Conservation (phyloP, 2,329 filamentous ascomycete genomes). For the Epichloe hybrida region DNA sequence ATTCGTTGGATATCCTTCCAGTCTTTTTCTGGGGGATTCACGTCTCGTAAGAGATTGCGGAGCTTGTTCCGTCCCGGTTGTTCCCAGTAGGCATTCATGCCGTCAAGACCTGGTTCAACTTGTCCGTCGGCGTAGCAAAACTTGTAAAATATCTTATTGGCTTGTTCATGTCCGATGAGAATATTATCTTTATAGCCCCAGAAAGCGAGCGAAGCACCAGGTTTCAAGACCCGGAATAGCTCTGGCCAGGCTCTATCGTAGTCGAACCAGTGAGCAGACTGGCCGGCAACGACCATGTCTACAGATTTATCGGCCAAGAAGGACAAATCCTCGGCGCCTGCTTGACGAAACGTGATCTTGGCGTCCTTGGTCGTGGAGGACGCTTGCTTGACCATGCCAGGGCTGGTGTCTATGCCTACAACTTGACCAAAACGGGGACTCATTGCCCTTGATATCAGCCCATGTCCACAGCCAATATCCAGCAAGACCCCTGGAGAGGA, state of each 20-base stretch:
- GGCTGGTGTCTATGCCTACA: constrained; percentile 42
- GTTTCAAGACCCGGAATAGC: constrained; percentile 37
- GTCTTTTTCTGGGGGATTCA: constrained; percentile 37
- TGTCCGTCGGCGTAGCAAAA: constrained; percentile 41
- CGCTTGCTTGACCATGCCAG: constrained; percentile 42
- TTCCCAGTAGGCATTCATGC: constrained; percentile 47
- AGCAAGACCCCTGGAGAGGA: constrained; percentile 23
- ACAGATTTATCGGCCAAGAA: constrained; percentile 35
- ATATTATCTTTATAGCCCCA: constrained; percentile 55
- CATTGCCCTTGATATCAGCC: constrained; percentile 40
- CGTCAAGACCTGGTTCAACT: constrained; percentile 27
- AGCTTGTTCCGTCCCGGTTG: constrained; percentile 44
- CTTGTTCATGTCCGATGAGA: constrained; percentile 37
- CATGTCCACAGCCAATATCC: constrained; percentile 53
- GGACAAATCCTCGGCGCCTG: constrained; percentile 38
- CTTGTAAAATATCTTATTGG: constrained; percentile 37
- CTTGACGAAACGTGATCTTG: constrained; percentile 36
- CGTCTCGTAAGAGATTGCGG: constrained; percentile 33
- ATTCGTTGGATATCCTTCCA: constrained; percentile 40
- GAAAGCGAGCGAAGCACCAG: constrained; percentile 46
- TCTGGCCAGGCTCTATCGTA: constrained; percentile 40
- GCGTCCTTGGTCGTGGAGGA: constrained; percentile 23
- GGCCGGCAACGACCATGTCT: constrained; percentile 37
- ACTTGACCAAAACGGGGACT: constrained; percentile 36
- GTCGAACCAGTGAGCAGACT: constrained; percentile 57